Conservation (phyloP, 495 filamentous ascomycete genomes). For the Astrothelium subdiscretum region DNA sequence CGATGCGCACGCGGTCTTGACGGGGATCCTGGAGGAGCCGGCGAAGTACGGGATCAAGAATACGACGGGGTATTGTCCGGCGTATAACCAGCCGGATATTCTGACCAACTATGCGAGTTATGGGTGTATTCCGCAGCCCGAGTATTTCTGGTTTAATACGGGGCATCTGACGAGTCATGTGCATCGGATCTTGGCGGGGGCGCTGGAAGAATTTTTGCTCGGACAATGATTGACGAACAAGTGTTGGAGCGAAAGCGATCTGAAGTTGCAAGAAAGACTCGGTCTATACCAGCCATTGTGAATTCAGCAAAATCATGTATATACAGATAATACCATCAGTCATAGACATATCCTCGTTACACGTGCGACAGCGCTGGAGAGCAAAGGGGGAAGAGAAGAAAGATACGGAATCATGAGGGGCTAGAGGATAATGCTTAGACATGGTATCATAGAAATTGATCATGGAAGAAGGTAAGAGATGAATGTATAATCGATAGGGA, state of each 20-base stretch:
- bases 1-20: constrained; percentile 35
- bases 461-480: neutral
- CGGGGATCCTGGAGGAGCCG: constrained; percentile 34
- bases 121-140: constrained; percentile 35
- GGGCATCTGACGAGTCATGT: constrained; percentile 39
- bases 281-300: too few species aligned
- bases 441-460: neutral
- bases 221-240: neutral
- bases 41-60: constrained; percentile 35
- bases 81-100: constrained; percentile 40
- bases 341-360: neutral
- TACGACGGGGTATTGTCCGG: constrained; percentile 38
- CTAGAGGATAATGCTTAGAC: neutral
- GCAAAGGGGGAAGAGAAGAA: neutral
- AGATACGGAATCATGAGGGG: neutral
- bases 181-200: constrained; percentile 30
- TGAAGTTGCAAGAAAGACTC: neutral
- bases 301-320: neutral
- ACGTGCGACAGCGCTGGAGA: neutral
- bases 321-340: neutral
- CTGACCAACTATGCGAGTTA: constrained; percentile 32
- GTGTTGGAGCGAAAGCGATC: neutral
- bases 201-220: constrained; percentile 24
- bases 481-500: neutral
- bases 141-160: constrained; percentile 44